These are phyloP conservation scores for Fusarium circinatum DNA, from an alignment of 2,329 filamentous ascomycete species.

Conservation along the genomic window DNA sequence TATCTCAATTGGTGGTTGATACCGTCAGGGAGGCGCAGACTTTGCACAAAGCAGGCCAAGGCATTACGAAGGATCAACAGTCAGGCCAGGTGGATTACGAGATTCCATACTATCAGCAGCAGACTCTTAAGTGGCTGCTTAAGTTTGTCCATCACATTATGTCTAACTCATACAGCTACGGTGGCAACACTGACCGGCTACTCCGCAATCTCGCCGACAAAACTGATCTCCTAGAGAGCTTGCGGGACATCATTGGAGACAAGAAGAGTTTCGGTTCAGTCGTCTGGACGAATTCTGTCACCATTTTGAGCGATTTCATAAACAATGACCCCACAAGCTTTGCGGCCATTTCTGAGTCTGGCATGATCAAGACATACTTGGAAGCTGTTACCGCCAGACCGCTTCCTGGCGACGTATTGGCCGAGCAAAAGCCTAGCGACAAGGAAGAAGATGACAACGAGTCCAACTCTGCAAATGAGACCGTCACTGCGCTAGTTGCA, in stretches of 20 bases:
- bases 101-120: slow-evolving; percentile 92
- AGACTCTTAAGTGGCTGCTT: slow-evolving; percentile 91
- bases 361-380: slow-evolving; percentile 86
- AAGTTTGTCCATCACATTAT: slow-evolving; percentile 98
- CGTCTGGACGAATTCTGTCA: slow-evolving; percentile 95
- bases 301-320: slow-evolving; percentile 93
- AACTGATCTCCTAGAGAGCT: slow-evolving; percentile 79
- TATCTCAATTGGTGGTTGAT: slow-evolving; percentile 85
- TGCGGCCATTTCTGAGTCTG: slow-evolving; percentile 92
- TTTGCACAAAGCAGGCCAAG: slow-evolving; percentile 73
- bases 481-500: slow-evolving; percentile 51
- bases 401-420: slow-evolving; percentile 49
- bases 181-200: slow-evolving; percentile 88
- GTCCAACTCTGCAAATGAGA: slow-evolving; percentile 52
- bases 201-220: slow-evolving; percentile 95
- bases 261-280: slow-evolving; percentile 85
- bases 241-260: slow-evolving; percentile 85
- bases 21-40: slow-evolving; percentile 78
- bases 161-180: slow-evolving; percentile 73
- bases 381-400: slow-evolving; percentile 76
- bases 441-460: slow-evolving; percentile 48
- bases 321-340: slow-evolving; percentile 99
- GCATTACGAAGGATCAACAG: slow-evolving; percentile 74
- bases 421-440: slow-evolving; percentile 45
- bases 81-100: slow-evolving; percentile 91